These are phyloP conservation scores for Kodamaea alishanica DNA, from an alignment of 1,139 yeast species.

Conservation along the genomic window DNA sequence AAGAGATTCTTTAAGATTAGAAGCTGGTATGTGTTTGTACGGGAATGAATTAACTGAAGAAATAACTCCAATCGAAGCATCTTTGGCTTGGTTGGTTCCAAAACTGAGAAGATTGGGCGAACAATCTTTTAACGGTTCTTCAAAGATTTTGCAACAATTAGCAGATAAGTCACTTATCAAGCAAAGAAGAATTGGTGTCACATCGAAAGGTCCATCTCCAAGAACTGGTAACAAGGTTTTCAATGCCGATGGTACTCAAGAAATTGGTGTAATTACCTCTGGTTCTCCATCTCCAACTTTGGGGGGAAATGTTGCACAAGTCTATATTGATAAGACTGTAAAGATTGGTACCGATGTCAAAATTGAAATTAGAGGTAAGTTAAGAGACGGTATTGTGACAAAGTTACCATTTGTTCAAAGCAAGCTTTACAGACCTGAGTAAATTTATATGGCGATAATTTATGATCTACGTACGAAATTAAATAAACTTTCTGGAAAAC, in stretches of 20 bases:
- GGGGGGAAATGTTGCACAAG: constrained; percentile 90
- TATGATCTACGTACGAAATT: neutral
- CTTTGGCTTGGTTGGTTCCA: constrained; percentile 85
- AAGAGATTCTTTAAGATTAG: constrained; percentile 88
- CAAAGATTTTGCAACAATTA: constrained; percentile 65
- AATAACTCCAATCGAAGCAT: constrained; percentile 86
- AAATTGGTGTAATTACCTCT: constrained; percentile 77
- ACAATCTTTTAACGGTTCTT: constrained; percentile 68
- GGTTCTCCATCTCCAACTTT: constrained; percentile 89
- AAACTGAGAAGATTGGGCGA: constrained; percentile 61
- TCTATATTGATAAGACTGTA: constrained; percentile 70
- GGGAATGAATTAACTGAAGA: constrained; percentile 84
- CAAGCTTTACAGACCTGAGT: constrained; percentile 52
- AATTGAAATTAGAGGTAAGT: constrained; percentile 80
- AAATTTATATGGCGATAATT: neutral
- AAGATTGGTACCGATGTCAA: constrained; percentile 74
- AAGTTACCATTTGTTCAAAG: constrained; percentile 84
- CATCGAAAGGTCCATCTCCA: constrained; percentile 86
- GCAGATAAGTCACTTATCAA: constrained; percentile 56
- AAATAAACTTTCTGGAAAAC: too few species aligned
- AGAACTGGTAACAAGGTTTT: constrained; percentile 75
- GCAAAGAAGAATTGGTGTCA: constrained; percentile 70
- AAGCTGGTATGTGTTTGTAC: constrained; percentile 97
- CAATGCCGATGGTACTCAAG: constrained; percentile 39
- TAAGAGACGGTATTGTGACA: constrained; percentile 66